Base-by-base conservation (phyloP, 257 asterid species). In the Leonotis leonurus region DNA sequence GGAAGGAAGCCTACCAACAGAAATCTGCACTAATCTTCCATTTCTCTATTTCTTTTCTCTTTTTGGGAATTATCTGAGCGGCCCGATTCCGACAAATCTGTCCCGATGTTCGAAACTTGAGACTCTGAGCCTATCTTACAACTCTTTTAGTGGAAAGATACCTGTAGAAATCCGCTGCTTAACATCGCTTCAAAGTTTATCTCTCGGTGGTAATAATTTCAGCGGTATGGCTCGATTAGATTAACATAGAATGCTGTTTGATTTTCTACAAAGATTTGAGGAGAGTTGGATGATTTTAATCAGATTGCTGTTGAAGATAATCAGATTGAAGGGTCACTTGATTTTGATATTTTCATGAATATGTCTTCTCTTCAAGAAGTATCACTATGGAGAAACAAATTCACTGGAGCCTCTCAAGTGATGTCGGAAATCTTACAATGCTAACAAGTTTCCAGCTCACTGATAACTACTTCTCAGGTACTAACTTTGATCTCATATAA, bases 401-500 rank as follows among this genome's bases (percentile, higher is more conserved):
- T 70, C 33, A 45, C 22, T 7, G 70, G 39, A 8, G 4, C 2
- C 30, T 70, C 2, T 48, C 70, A n/a, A n/a, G n/a, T n/a, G n/a
- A n/a, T n/a, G n/a, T n/a, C n/a, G n/a, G n/a, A n/a, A n/a, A n/a
- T n/a, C n/a, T n/a, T n/a, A n/a, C n/a, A n/a, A n/a, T n/a, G n/a
- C n/a, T n/a, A n/a, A n/a, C n/a, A n/a, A n/a, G n/a, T n/a, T n/a
- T n/a, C n/a, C n/a, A n/a, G n/a, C n/a, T n/a, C n/a, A n/a, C n/a
- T n/a, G n/a, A n/a, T n/a, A n/a, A n/a, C n/a, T n/a, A n/a, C n/a
- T n/a, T n/a, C n/a, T n/a, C n/a, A n/a, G n/a, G n/a, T n/a, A n/a
- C n/a, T n/a, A n/a, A n/a, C n/a, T n/a, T n/a, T n/a, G n/a, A n/a
- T n/a, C n/a, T n/a, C n/a, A n/a, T n/a, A n/a, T n/a, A n/a, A n/a